Evolutionary conservation across 345 rosid genomes (phyloP), one percentile per base, ranked within the genome.

Genomic region (Salix dunnii): DNA sequence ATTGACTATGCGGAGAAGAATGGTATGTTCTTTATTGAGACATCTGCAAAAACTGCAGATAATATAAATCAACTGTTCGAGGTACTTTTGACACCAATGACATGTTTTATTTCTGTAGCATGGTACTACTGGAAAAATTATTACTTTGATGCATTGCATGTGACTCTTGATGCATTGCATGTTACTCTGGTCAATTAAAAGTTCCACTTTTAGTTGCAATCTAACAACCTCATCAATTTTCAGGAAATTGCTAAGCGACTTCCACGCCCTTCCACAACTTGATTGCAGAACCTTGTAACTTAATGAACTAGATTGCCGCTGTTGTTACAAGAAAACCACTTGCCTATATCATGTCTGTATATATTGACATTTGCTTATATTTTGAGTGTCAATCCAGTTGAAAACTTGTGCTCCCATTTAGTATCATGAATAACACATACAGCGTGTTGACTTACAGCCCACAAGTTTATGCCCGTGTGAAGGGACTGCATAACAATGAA

Each of bases 21-120:
- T 70, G 90, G 97, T 28, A 95, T 95, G 99, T 95, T 95, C 90
- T 95, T 91, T 75, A 93, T 95, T 6, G 99, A 95, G 91, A 90
- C 97, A 46, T 95, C 99, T 36, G 99, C 99, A 40, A 95, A 95
- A 85, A 95, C 99, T 69, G 97, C 99, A 16, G 97, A 93, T 82
- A 95, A 95, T 78, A 93, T 95, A 82, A 91, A 90, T 69, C 90
- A 95, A 84, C 89, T 95, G 72, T 95, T 95, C 79, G 90, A 95
- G 99, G 99, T 92, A 70, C 40, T 76, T 65, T 70, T 74, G 13
- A 28, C 66, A 42, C 63, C 23, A 74, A 6, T 43, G 49, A 23
- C 36, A 42, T 36, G 31, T 67, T 68, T 68, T 63, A 33, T 18
- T 76, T 75, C 42, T 72, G 20, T 70, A 63, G 14, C 36, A n/a